Evolutionary conservation across 352 stramenopile species (phyloP), one percentile per base, ranked within the genome.

Genomic region (Globisporangium heterothallicum): DNA sequence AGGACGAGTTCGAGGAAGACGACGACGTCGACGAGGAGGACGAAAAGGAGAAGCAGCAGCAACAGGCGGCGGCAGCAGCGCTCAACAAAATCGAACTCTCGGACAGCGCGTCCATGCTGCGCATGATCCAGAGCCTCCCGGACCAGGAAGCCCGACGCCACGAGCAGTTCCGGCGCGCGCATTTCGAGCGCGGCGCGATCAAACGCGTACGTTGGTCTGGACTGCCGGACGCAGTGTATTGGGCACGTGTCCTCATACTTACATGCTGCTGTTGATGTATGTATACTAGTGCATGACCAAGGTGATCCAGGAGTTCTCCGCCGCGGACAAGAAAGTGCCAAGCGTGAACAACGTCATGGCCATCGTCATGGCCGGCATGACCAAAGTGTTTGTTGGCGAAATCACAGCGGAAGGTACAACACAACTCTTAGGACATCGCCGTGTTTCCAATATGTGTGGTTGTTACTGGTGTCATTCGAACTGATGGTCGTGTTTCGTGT

Each of bases 321-420:
- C 59, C 4, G 55, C 66, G 16, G 80, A 92, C 56, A 80, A 70
- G 53, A 78, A 53, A 26, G 58, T 58, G 29, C 74, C 80, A 24
- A 73, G 57, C 24, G 80, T 92, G 34, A 90, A 78, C 46, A 84
- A 92, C 52, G 78, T 94, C 48, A 94, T 94, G 83, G 66, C 77
- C 18, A 94, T 94, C 43, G 78, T 91, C 58, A 92, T 94, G 80
- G 80, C 76, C 7, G 83, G 83, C n/a, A 88, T 94, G 72, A 82
- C 78, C 25, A 94, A 94, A 50, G 76, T 86, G 14, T 91, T 94
- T 35, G 77, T 90, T 0, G 78, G 83, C 18, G 77, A 88, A 45
- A 69, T 94, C 49, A 89, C 77, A 12, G 74, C 81, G 2, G 78
- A 92, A 80, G 78, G 78, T 90, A 46, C 9, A 42, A 35, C 19